Evolutionary conservation across 345 rosid genomes (phyloP), one percentile per base, ranked within the genome.

Genomic region (Mangifera indica): DNA sequence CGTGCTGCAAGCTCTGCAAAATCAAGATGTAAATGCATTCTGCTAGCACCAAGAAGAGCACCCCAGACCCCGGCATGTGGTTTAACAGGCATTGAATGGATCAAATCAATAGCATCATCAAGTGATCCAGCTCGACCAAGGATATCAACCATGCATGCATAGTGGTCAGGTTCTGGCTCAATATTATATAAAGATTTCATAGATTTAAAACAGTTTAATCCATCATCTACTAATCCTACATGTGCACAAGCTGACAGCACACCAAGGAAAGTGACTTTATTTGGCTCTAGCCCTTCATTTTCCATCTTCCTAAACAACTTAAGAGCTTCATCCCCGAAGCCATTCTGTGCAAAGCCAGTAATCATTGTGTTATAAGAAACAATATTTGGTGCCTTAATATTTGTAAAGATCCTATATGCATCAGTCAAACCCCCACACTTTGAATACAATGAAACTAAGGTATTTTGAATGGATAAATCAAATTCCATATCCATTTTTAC

Each of bases 31-130:
- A 80, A 66, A 74, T 83, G 75, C 53, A 73, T 82, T 68, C 66
- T 85, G 82, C 98, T 85, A 18, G 92, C 86, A 70, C 84, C 82
- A 12, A 92, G 90, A 48, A 90, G 84, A 70, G 93, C 92, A 67
- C 96, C 98, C 96, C 96, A 92, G 77, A 92, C 89, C 3, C 98
- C 96, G 63, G 87, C 63, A 71, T 87, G 91, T 18, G 86, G 84
- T 78, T 81, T 79, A 72, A 74, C 79, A 63, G 90, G 82, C 90
- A 85, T 82, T 2, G 92, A 81, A 24, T 63, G 68, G 56, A 92
- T 82, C 66, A 92, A 75, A 59, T 56, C 59, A 69, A 83, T 69
- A 24, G 90, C 93, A 75, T 92, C 91, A 74, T 86, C 84, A 17
- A 92, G 79, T 56, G 82, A 70, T 63, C 94, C 96, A 72, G 85